Conservation (phyloP, 2,329 filamentous ascomycete genomes). For the Exophiala aquamarina region DNA sequence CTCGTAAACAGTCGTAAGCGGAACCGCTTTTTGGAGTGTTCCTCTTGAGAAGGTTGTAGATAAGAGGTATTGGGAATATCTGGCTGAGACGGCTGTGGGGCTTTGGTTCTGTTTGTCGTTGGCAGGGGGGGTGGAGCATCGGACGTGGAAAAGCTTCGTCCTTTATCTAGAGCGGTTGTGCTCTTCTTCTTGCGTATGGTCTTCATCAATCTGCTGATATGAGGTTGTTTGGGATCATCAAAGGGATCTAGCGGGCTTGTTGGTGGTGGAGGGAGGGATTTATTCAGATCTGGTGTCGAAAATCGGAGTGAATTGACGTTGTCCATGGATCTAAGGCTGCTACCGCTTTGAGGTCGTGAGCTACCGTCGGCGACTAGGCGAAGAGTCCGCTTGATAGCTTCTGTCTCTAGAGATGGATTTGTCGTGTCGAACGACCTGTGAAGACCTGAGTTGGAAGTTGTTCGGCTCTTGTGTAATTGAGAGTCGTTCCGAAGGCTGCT, state of each 20-base stretch:
- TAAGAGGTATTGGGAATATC: not conserved
- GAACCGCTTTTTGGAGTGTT: slow-evolving; percentile 16
- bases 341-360: slow-evolving; percentile 11
- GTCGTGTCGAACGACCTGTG: slow-evolving; percentile 15
- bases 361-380: slow-evolving; percentile 15
- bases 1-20: slow-evolving; percentile 18
- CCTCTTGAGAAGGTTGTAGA: not conserved
- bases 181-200: slow-evolving; percentile 25
- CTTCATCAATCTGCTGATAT: slow-evolving; percentile 23
- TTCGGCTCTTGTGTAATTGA: slow-evolving; percentile 10
- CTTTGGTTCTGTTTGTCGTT: not conserved
- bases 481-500: slow-evolving; percentile 23
- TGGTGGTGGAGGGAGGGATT: slow-evolving; percentile 21
- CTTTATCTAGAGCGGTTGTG: slow-evolving; percentile 7
- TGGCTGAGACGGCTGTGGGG: not conserved
- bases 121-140: slow-evolving; percentile 9
- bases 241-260: not conserved
- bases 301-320: slow-evolving; percentile 10
- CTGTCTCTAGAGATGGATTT: slow-evolving; percentile 11
- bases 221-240: slow-evolving; percentile 20
- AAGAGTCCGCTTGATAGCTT: slow-evolving; percentile 15
- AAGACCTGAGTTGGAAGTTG: slow-evolving; percentile 10
- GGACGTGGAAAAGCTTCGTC: slow-evolving; percentile 10
- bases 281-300: slow-evolving; percentile 21
- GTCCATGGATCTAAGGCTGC: slow-evolving; percentile 12